Percentiles rank a stretch among this genome's conserved stretches.
These are phyloP conservation scores for Xylaria acuta DNA, from an alignment of 495 filamentous ascomycete species.

Conservation along the genomic window DNA sequence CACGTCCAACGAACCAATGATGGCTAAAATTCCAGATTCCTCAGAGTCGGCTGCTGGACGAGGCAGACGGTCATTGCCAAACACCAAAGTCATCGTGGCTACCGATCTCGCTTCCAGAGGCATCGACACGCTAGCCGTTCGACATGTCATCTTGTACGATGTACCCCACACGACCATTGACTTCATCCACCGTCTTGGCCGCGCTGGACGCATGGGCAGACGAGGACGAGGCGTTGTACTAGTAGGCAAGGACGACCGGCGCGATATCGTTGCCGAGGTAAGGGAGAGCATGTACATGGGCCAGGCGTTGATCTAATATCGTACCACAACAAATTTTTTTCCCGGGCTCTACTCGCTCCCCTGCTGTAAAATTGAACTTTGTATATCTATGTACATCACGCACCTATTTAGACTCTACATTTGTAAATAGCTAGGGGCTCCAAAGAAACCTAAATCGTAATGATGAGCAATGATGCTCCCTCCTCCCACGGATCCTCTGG, in stretches of 20 bases:
- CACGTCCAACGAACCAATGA: conserved; percentile 61
- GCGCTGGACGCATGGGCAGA: conserved; percentile 90
- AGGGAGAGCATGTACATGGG: conserved; percentile 94
- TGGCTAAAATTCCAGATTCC: conserved; percentile 32
- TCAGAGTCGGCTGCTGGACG: conserved; percentile 27
- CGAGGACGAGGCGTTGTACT: conserved; percentile 88
- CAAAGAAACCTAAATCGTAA: not conserved
- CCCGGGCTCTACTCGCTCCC: not conserved
- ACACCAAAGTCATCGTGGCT: conserved; percentile 89
- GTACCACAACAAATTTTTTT: not conserved
- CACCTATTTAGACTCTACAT: conserved; percentile 8
- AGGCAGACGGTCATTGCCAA: conserved; percentile 53
- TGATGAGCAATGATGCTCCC: not conserved
- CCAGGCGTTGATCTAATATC: conserved; percentile 74
- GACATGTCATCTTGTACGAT: conserved; percentile 91
- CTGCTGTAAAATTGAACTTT: conserved; percentile 1
- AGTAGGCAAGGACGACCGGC: conserved; percentile 85
- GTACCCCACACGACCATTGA: conserved; percentile 96
- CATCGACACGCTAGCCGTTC: conserved; percentile 91
- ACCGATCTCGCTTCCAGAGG: conserved; percentile 92
- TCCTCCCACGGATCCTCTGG: not conserved
- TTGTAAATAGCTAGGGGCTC: not conserved
- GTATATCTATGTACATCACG: conserved; percentile 18
- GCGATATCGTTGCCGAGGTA: conserved; percentile 90
- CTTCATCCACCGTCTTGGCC: conserved; percentile 93